Conservation (phyloP, 1,284 basidiomycete genomes). For the Mycosarcoma maydis region DNA sequence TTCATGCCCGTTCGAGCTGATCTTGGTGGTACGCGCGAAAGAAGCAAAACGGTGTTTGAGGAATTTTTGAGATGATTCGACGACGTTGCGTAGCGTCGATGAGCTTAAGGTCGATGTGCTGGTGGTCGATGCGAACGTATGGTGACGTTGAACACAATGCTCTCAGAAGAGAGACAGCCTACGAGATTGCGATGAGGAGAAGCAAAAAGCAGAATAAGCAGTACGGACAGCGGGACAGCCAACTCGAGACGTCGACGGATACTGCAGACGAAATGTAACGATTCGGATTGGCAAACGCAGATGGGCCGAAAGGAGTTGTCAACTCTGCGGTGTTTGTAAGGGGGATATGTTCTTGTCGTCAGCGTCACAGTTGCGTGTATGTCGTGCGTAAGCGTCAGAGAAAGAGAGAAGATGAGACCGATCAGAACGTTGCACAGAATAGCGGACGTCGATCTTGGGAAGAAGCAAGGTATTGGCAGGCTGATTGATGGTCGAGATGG, state of each 20-base stretch:
- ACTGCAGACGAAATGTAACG: too few species aligned
- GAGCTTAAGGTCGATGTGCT: not conserved
- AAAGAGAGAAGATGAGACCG: not conserved
- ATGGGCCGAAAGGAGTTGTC: too few species aligned
- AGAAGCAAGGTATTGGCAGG: not conserved
- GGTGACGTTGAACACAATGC: not conserved
- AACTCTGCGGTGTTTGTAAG: too few species aligned
- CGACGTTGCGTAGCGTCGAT: not conserved
- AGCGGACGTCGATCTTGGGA: not conserved
- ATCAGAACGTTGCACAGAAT: too few species aligned
- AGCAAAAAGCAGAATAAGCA: too few species aligned
- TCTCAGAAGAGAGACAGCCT: not conserved
- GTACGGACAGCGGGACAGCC: too few species aligned
- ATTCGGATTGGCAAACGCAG: too few species aligned
- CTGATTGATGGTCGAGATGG: too few species aligned
- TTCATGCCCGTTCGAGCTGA: slow-evolving; percentile 14
- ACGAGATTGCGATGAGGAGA: too few species aligned
- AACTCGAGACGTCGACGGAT: not conserved
- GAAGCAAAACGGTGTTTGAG: not conserved
- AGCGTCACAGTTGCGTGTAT: not conserved
- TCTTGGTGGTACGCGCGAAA: not conserved
- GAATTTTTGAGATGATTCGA: too few species aligned
- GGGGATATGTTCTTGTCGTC: not conserved
- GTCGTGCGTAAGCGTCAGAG: not conserved
- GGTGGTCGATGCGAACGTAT: not conserved